Evolutionary conservation across 148 eudicot genomes (phyloP), one percentile per base, ranked within the genome.

Genomic region (Talinum fruticosum): DNA sequence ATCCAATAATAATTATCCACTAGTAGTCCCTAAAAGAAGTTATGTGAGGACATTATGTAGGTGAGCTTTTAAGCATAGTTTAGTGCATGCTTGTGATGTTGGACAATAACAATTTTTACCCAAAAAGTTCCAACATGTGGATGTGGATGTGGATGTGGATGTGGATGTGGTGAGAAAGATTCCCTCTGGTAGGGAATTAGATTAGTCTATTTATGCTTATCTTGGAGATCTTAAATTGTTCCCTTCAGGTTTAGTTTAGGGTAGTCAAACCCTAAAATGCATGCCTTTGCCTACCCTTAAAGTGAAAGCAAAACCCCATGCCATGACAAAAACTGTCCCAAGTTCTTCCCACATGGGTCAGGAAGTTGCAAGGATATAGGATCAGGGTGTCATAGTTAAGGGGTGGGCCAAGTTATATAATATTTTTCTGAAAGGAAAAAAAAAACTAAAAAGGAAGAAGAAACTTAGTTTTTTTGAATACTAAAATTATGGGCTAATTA

Each of bases 401-500:
- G 64, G 14, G 19, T 15, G 57, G 5, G 4, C 18, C 29, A 59
- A 59, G n/a, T 13, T 23, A 54, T 54, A 54, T 54, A 59, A 59
- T 1, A 59, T n/a, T n/a, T n/a, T n/a, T n/a, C n/a, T n/a, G n/a
- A n/a, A n/a, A n/a, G n/a, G n/a, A n/a, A n/a, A n/a, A 59, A 23
- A 1, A 23, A 23, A 23, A 3, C 10, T 59, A 1, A 23, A 23
- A 23, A n/a, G 3, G 8, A 57, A n/a, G n/a, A 23, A 59, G 12
- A 23, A 59, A 8, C 64, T 59, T 59, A 59, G 28, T 51, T 72
- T 78, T 33, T 72, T 78, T 33, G 24, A 28, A 24, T 35, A 24
- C 26, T 29, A 57, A 66, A 18, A 82, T 78, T 69, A 82, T 74
- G 81, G 84, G 81, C 32, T 74, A 41, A 78, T 82, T 82, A 78